phyloP scores from a whole-genome alignment of 768 basidiomycete species.

The Boletus rex-veris region DNA sequence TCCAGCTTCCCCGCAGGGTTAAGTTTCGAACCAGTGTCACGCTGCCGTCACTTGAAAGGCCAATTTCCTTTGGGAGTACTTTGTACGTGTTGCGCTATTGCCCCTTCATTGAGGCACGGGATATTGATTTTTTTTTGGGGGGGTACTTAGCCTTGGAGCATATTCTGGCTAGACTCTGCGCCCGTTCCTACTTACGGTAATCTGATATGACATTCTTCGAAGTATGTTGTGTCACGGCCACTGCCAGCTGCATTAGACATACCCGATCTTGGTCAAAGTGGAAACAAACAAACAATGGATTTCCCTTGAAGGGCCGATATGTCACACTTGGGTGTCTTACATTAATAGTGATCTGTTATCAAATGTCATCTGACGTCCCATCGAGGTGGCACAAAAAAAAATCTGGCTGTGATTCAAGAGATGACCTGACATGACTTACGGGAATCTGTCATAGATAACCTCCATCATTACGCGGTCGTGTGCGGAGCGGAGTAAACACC shows the following conservation, averaged over 20 bases:
- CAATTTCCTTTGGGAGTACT: slow-evolving; percentile 54
- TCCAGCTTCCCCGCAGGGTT: slow-evolving; percentile 18
- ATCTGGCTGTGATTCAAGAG: background rate
- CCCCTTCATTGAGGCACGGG: slow-evolving; percentile 26
- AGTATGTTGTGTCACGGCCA: too few relatives aligned
- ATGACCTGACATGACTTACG: background rate
- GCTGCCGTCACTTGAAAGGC: slow-evolving; percentile 49
- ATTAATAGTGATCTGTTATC: slow-evolving; percentile 4
- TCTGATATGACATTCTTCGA: too few relatives aligned
- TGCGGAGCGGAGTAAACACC: slow-evolving; percentile 2
- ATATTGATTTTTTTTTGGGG: too few relatives aligned
- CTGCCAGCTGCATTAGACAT: background rate
- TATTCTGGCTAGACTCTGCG: slow-evolving; percentile 9
- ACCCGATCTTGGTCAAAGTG: too few relatives aligned
- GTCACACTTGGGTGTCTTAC: background rate
- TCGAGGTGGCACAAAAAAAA: too few relatives aligned
- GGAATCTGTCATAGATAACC: background rate
- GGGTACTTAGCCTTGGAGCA: background rate
- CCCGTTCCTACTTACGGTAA: slow-evolving; percentile 2
- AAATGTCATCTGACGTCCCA: slow-evolving; percentile 5
- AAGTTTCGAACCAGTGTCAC: slow-evolving; percentile 5
- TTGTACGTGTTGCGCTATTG: slow-evolving; percentile 18
- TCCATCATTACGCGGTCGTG: background rate
- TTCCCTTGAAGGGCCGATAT: too few relatives aligned
- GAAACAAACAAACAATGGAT: too few relatives aligned